Conservation (phyloP, 805 yeast species). For the Sugiyamaella americana region DNA sequence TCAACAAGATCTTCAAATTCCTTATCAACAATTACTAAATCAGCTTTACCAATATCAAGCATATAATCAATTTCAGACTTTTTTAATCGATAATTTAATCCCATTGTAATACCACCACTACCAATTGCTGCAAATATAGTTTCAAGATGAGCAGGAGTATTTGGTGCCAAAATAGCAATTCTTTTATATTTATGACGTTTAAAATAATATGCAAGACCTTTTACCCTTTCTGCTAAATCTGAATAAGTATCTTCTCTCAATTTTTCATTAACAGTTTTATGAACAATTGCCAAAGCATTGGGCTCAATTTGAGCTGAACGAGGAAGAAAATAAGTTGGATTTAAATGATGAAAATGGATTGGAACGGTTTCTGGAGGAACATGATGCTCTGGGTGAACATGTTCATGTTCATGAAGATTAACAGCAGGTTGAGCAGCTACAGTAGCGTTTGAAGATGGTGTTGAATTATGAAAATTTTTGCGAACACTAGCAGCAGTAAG, state of each 20-base stretch:
- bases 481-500: too few relatives aligned
- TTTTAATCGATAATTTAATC: constrained; percentile 32
- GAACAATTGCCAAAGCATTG: constrained; percentile 30
- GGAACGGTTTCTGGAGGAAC: constrained; percentile 1
- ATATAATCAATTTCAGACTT: constrained; percentile 28
- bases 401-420: background rate
- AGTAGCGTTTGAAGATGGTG: background rate
- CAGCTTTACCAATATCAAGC: constrained; percentile 28
- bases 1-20: constrained; percentile 25
- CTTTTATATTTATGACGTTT: constrained; percentile 20
- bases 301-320: constrained; percentile 34
- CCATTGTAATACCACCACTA: constrained; percentile 30
- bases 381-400: too few relatives aligned
- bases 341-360: constrained; percentile 28
- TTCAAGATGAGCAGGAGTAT: constrained; percentile 34
- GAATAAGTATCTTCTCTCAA: constrained; percentile 23
- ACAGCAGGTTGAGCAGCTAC: background rate
- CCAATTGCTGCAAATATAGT: constrained; percentile 32
- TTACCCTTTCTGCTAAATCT: constrained; percentile 27
- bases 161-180: constrained; percentile 31
- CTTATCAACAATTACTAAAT: constrained; percentile 26
- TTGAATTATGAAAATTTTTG: too few relatives aligned
- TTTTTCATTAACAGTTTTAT: constrained; percentile 22
- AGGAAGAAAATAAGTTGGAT: constrained; percentile 33
- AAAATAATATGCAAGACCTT: constrained; percentile 29